A percentile compares a stretch with the other conserved stretches of the same genome.
phyloP scores from a whole-genome alignment of 768 basidiomycete species.

The Galerina sulciceps region DNA sequence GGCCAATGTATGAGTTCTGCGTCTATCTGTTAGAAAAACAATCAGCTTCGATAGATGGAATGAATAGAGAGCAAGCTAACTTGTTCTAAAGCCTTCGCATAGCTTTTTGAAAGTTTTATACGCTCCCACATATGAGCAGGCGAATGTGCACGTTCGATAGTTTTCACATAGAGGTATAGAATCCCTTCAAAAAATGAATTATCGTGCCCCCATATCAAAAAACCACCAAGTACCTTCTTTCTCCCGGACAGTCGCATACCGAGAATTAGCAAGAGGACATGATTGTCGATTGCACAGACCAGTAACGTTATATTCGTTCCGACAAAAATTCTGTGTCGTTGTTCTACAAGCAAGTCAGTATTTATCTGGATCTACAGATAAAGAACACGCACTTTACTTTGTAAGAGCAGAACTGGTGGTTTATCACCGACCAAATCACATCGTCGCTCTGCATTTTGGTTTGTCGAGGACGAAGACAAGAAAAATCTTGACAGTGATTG shows the following conservation, averaged over 20 bases:
- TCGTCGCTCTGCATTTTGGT: constrained; percentile 89
- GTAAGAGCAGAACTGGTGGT: constrained; percentile 96
- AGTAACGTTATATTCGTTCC: constrained; percentile 98
- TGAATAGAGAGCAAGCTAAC: constrained; percentile 41
- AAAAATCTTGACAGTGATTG: no score
- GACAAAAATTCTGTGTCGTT: constrained; percentile 94
- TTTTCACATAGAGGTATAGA: constrained; percentile 95
- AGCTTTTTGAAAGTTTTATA: constrained; percentile 91
- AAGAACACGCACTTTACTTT: constrained; percentile 89
- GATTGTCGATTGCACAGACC: constrained; percentile 95
- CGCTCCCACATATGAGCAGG: constrained; percentile 99
- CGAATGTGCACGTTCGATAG: constrained; percentile 95
- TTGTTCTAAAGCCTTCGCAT: constrained; percentile 94
- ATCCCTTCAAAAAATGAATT: constrained; percentile 54
- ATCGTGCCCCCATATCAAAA: neutral
- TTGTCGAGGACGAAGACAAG: constrained; percentile 1
- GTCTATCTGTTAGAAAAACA: constrained; percentile 71
- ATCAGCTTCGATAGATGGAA: neutral
- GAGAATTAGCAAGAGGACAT: constrained; percentile 96
- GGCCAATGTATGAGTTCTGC: constrained; percentile 97
- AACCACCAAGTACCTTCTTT: constrained; percentile 72
- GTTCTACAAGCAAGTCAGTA: constrained; percentile 57
- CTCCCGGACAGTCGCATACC: constrained; percentile 98
- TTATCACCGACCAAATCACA: constrained; percentile 97
- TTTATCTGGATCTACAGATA: neutral